Conservation (phyloP, 2,329 filamentous ascomycete genomes). For the Fusarium palustre region DNA sequence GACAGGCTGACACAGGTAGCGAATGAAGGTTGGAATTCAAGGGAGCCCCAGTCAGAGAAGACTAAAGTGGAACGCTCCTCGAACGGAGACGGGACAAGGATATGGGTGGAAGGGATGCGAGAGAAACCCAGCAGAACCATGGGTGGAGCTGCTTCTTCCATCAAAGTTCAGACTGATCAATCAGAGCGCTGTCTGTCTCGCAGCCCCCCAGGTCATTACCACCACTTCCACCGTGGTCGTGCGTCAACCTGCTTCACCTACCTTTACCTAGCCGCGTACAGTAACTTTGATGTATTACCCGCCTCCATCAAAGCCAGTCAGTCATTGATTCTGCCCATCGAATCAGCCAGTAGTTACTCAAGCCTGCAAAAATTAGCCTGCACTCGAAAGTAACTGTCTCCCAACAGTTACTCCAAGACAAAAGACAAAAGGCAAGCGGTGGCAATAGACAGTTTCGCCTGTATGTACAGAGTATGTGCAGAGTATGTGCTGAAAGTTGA, state of each 20-base stretch:
- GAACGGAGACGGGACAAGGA: conserved; percentile 18
- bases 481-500: neutral
- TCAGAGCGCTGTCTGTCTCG: conserved; percentile 20
- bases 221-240: conserved; percentile 40
- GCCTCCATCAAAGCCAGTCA: conserved; percentile 10
- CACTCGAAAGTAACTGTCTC: neutral
- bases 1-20: conserved; percentile 14
- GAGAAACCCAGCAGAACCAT: conserved; percentile 34
- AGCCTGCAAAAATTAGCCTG: neutral
- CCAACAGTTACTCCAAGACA: conserved; percentile 1
- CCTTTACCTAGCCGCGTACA: conserved; percentile 12
- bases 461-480: no score
- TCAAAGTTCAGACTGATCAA: conserved; percentile 28
- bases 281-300: conserved; percentile 15
- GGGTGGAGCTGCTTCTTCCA: conserved; percentile 23
- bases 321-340: neutral
- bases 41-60: conserved; percentile 13
- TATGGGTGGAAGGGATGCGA: conserved; percentile 29
- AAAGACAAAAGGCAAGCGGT: neutral
- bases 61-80: conserved; percentile 23
- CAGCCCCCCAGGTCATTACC: conserved; percentile 27
- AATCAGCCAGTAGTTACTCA: neutral
- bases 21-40: conserved; percentile 30
- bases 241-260: conserved; percentile 26
- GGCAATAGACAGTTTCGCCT: neutral